These are phyloP conservation scores for Davidsoniella virescens DNA, from an alignment of 2,329 filamentous ascomycete genomes.

Conservation along the genomic window DNA sequence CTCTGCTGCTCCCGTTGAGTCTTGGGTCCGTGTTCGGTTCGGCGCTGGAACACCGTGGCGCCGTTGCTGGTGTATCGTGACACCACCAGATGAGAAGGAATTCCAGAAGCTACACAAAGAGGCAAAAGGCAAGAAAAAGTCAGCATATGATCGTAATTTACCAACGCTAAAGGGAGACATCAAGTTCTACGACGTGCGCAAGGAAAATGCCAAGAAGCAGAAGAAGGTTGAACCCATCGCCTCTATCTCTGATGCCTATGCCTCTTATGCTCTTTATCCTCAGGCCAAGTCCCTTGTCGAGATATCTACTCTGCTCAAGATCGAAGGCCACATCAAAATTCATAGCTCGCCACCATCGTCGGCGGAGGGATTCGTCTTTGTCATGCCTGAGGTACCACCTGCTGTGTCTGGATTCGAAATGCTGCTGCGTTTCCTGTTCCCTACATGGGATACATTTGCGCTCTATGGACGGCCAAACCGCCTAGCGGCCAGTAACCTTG, in stretches of 20 bases:
- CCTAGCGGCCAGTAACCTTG: conserved; percentile 72
- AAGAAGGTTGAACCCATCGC: conserved; percentile 87
- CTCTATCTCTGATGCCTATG: conserved; percentile 77
- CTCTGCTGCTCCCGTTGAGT: conserved; percentile 59
- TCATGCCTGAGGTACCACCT: conserved; percentile 91
- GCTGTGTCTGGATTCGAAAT: conserved; percentile 90
- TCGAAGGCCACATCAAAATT: conserved; percentile 81
- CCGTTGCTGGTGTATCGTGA: conserved; percentile 90
- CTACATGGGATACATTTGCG: conserved; percentile 81
- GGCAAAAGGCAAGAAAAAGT: conserved; percentile 50
- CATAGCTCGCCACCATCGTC: conserved; percentile 62
- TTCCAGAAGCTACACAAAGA: conserved; percentile 69
- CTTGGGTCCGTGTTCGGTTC: conserved; percentile 91
- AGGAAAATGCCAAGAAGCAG: conserved; percentile 65
- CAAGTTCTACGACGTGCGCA: conserved; percentile 79
- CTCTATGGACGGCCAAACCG: conserved; percentile 81
- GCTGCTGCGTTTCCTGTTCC: conserved; percentile 82
- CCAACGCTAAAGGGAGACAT: conserved; percentile 70
- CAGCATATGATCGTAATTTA: conserved; percentile 59
- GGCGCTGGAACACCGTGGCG: conserved; percentile 92
- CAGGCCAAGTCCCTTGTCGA: conserved; percentile 89
- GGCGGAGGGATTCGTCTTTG: conserved; percentile 87
- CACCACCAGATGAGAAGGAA: conserved; percentile 87
- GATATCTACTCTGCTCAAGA: conserved; percentile 81
- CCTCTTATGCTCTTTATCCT: conserved; percentile 89